phyloP scores from a whole-genome alignment of 1,284 basidiomycete species.

The Coniferiporia sulphurascens region DNA sequence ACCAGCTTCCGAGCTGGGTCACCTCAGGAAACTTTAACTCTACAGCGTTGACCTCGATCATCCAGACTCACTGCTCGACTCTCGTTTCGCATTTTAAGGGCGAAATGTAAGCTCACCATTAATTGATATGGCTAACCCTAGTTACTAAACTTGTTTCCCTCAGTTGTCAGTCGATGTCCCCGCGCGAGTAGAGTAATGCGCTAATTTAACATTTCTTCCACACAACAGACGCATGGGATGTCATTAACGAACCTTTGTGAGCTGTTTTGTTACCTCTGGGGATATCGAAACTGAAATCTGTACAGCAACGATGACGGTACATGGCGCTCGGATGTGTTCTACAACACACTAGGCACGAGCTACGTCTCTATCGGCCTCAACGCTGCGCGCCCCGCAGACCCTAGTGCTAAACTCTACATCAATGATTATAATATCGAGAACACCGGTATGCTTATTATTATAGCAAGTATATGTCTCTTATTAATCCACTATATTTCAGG shows the following conservation, averaged over 20 bases:
- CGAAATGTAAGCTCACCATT: slow-evolving; percentile 14
- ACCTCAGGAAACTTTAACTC: slow-evolving; percentile 21
- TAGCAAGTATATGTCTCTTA: too few species aligned
- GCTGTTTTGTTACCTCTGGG: background rate
- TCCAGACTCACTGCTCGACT: slow-evolving; percentile 22
- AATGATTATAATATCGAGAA: slow-evolving; percentile 35
- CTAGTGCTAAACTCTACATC: slow-evolving; percentile 32
- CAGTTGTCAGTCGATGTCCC: background rate
- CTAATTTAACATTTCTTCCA: background rate
- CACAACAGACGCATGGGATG: slow-evolving; percentile 19
- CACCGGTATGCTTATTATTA: slow-evolving; percentile 13
- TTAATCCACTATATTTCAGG: slow-evolving; percentile 20
- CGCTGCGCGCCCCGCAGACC: slow-evolving; percentile 33
- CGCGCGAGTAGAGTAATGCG: background rate
- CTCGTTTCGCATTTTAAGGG: slow-evolving; percentile 21
- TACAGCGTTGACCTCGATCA: slow-evolving; percentile 20
- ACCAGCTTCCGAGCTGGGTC: slow-evolving; percentile 26
- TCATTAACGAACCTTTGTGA: slow-evolving; percentile 20
- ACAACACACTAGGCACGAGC: slow-evolving; percentile 30
- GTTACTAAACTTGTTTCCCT: too few species aligned
- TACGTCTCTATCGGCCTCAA: slow-evolving; percentile 34
- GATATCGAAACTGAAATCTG: background rate
- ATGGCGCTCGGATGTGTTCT: slow-evolving; percentile 32
- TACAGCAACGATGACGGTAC: slow-evolving; percentile 33
- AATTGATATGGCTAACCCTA: too few species aligned